These are phyloP conservation scores for Lasiosphaeriaceae sp. DNA, from an alignment of 495 filamentous ascomycete species.

Conservation along the genomic window DNA sequence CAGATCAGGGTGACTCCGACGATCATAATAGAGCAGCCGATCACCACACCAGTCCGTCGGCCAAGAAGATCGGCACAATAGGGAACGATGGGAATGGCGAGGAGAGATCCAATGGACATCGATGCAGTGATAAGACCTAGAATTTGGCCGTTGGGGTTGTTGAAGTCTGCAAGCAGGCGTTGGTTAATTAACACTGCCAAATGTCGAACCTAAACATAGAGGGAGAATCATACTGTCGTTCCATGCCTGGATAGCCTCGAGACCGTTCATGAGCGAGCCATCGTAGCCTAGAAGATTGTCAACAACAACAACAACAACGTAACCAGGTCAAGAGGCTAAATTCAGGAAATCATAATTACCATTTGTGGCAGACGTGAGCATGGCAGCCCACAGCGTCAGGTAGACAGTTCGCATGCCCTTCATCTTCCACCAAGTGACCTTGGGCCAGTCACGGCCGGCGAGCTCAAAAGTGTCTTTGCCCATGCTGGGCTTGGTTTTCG, in stretches of 20 bases:
- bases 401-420: constrained; percentile 38
- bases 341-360: no score
- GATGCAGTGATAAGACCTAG: constrained; percentile 54
- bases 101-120: constrained; percentile 50
- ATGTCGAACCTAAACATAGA: not conserved
- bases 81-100: constrained; percentile 46
- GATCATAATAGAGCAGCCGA: constrained; percentile 28
- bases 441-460: constrained; percentile 37
- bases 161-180: constrained; percentile 9
- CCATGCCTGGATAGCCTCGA: constrained; percentile 48
- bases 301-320: no score
- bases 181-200: not conserved
- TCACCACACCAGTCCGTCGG: constrained; percentile 42
- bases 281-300: constrained; percentile 9
- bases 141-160: constrained; percentile 12
- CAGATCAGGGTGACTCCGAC: constrained; percentile 50
- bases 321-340: no score
- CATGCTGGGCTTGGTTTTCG: constrained; percentile 17
- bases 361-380: constrained; percentile 32
- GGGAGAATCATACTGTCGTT: constrained; percentile 24
- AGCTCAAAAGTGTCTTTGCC: constrained; percentile 41
- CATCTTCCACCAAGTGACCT: constrained; percentile 38
- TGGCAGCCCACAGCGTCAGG: constrained; percentile 34
- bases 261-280: constrained; percentile 47
- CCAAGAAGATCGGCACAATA: constrained; percentile 37